Evolutionary conservation across 129 eudicot species (phyloP), one percentile per base, ranked within the genome.

Genomic region (Silybum marianum): DNA sequence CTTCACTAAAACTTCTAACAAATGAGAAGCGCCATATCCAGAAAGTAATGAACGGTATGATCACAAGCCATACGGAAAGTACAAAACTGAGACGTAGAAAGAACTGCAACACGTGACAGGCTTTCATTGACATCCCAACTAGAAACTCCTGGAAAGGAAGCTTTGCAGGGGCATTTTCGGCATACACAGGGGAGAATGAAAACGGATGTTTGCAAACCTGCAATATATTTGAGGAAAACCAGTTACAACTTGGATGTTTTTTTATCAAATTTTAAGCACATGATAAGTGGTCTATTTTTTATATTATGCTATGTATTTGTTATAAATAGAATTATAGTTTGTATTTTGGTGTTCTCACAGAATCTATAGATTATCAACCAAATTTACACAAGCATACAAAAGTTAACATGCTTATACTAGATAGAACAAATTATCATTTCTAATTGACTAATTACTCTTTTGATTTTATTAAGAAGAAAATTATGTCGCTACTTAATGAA

Each of bases 21-120:
- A 92, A 94, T 69, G 98, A 92, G 83, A 90, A 79, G 13, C 98
- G 89, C 98, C 98, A 94, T 58, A 94, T 94, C 98, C 98, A 92
- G 82, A 94, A 92, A 7, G 98, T 94, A 80, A 94, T 90, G 60
- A 94, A 94, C 1, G 98, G 98, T 34, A 94, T 94, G 28, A 89
- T 88, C 76, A 90, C 86, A 76, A 94, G 98, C 98, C 98, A 94
- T 69, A 91, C 96, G 58, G 97, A 90, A 10, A 94, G 91, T 16
- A 94, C 98, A 82, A 94, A 91, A 80, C 90, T 90, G 79, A 94
- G 97, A 67, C 98, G 95, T 75, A 94, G 26, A 75, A 94, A 88
- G 88, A 94, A 94, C 83, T 87, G 97, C 84, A 94, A 78, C 36
- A 91, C 95, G 66, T 90, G 95, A 79, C 85, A 90, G n/a, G 93